Evolutionary conservation across 768 basidiomycete species (phyloP).

Genomic region (Sporobolomyces phaffii): DNA sequence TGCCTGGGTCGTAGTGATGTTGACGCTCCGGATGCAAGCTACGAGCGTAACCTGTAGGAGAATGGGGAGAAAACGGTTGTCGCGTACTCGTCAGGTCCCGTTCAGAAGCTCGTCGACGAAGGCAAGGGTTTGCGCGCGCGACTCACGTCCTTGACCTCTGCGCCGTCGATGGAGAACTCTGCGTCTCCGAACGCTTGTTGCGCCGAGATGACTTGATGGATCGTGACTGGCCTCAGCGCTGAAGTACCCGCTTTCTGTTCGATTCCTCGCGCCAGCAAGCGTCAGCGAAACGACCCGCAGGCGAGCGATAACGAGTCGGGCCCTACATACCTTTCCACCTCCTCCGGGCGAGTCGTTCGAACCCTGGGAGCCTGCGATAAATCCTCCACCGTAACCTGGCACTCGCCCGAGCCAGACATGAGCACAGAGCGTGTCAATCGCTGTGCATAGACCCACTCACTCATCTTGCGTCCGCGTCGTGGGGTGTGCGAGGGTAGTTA

Average conservation of each 20-base stretch:
- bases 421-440: neutral
- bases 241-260: constrained; percentile 36
- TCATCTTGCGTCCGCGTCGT: neutral
- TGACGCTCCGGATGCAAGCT: constrained; percentile 63
- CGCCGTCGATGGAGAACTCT: constrained; percentile 76
- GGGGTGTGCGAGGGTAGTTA: too few species aligned
- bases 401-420: neutral
- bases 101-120: neutral
- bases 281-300: too few species aligned
- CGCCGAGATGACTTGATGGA: constrained; percentile 67
- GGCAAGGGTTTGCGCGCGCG: neutral
- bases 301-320: neutral
- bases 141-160: constrained; percentile 71
- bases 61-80: too few species aligned
- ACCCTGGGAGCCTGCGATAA: constrained; percentile 11
- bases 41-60: constrained; percentile 55
- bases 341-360: neutral
- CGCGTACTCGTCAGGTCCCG: neutral
- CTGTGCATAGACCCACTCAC: too few species aligned
- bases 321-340: constrained; percentile 7
- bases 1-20: constrained; percentile 69
- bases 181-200: constrained; percentile 80
- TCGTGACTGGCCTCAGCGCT: constrained; percentile 66
- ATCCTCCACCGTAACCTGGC: constrained; percentile 32
- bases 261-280: too few species aligned